phyloP scores from a whole-genome alignment of 2,329 filamentous ascomycete species.

The Sporothrix euskadiensis region DNA sequence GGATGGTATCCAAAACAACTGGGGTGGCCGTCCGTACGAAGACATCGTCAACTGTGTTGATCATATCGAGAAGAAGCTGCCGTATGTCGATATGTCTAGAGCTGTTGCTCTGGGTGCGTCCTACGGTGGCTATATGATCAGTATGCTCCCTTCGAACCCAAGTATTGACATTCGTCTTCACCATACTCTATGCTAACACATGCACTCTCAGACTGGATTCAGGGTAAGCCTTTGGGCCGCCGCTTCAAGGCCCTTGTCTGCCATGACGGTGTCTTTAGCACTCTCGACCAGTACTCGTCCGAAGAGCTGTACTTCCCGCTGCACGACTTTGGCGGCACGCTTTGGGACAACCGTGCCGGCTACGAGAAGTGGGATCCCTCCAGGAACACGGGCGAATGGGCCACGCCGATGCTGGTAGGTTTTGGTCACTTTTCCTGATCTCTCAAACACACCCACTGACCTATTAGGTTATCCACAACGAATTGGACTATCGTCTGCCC shows the following conservation, averaged over 20 bases:
- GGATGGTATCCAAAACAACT: conserved; percentile 75
- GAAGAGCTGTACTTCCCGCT: conserved; percentile 72
- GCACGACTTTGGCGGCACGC: conserved; percentile 64
- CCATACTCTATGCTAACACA: neutral
- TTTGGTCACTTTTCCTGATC: too few species aligned
- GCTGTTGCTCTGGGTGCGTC: conserved; percentile 74
- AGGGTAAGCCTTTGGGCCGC: conserved; percentile 78
- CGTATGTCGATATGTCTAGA: conserved; percentile 66
- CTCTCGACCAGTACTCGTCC: conserved; percentile 62
- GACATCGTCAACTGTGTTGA: conserved; percentile 80
- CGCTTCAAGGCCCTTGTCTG: conserved; percentile 86
- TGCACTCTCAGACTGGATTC: conserved; percentile 69
- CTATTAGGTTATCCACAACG: conserved; percentile 70
- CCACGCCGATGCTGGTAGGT: conserved; percentile 70
- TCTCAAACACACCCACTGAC: neutral
- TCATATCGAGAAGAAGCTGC: conserved; percentile 65
- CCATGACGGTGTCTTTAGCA: conserved; percentile 83
- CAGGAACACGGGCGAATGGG: conserved; percentile 67
- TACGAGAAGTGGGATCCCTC: conserved; percentile 73
- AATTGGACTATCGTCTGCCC: conserved; percentile 84
- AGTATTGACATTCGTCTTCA: too few species aligned
- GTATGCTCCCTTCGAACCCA: conserved; percentile 41
- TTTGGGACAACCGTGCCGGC: conserved; percentile 61
- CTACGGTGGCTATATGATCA: conserved; percentile 77
- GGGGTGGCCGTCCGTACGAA: conserved; percentile 82